These are phyloP conservation scores for Talaromyces sp. DNA, from an alignment of 2,329 filamentous ascomycete genomes.

Conservation along the genomic window DNA sequence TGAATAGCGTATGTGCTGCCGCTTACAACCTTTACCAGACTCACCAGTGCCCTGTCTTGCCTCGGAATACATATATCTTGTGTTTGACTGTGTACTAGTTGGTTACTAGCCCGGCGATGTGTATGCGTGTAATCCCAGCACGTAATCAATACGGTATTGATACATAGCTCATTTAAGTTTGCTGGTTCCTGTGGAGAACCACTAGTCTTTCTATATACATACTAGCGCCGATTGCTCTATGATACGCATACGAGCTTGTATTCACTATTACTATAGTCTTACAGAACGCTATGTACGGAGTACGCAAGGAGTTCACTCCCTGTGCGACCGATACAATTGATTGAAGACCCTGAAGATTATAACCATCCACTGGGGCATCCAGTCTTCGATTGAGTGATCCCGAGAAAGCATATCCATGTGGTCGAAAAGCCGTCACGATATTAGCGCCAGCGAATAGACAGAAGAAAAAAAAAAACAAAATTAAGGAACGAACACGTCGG, in stretches of 20 bases:
- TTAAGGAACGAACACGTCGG: slow-evolving; percentile 9
- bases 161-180: neutral
- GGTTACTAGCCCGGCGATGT: too few species aligned
- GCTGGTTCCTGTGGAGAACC: neutral
- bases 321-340: neutral
- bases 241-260: neutral
- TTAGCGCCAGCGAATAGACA: neutral
- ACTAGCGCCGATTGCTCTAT: neutral
- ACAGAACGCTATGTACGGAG: neutral
- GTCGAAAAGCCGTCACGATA: neutral
- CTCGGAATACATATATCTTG: too few species aligned
- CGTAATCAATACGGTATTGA: neutral
- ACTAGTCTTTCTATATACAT: neutral
- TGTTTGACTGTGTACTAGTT: too few species aligned
- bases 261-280: too few species aligned
- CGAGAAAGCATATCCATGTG: neutral
- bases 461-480: neutral
- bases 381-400: neutral
- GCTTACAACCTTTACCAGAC: too few species aligned
- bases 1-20: too few species aligned
- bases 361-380: too few species aligned
- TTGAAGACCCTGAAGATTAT: neutral
- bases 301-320: neutral
- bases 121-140: neutral
- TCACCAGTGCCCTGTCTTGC: too few species aligned